Conservation (phyloP, 2,329 filamentous ascomycete genomes). For the Neonectria coccinea region DNA sequence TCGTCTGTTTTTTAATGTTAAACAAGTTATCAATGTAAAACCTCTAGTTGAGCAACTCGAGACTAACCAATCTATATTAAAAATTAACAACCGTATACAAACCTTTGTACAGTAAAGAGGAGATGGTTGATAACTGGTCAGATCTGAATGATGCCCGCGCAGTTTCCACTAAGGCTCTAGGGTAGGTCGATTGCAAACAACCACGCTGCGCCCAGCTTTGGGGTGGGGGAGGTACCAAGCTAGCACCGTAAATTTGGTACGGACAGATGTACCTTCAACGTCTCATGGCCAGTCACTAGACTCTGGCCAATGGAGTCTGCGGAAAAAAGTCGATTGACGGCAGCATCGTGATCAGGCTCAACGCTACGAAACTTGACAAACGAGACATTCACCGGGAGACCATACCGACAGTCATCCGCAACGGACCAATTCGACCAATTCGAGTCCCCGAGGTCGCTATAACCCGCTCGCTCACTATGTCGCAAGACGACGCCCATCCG, state of each 20-base stretch:
- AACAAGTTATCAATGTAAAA: too few relatives aligned
- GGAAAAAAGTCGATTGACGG: conserved; percentile 21
- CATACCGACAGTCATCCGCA: background rate
- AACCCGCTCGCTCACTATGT: conserved; percentile 39
- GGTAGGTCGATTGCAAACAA: background rate
- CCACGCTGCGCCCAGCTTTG: background rate
- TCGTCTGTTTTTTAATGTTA: too few relatives aligned
- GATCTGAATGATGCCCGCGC: background rate
- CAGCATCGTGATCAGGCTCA: conserved; percentile 3
- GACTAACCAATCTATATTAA: background rate
- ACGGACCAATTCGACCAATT: conserved; percentile 20
- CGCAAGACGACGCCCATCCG: conserved; percentile 44
- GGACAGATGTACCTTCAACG: conserved; percentile 1
- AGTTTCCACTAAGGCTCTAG: background rate
- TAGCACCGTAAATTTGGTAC: background rate
- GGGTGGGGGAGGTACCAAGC: background rate
- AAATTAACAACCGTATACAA: too few relatives aligned
- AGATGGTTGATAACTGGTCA: background rate
- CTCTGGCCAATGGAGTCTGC: conserved; percentile 5
- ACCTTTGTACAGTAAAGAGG: background rate
- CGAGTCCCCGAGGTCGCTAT: background rate
- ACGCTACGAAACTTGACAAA: conserved; percentile 4
- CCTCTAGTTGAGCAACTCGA: background rate
- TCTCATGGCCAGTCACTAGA: background rate
- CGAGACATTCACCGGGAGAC: conserved; percentile 1